A percentile compares a stretch with the other conserved stretches of the same genome.
These are phyloP conservation scores for Geranomyces variabilis DNA, from an alignment of 192 early-diverging fungal genomes.

Conservation along the genomic window DNA sequence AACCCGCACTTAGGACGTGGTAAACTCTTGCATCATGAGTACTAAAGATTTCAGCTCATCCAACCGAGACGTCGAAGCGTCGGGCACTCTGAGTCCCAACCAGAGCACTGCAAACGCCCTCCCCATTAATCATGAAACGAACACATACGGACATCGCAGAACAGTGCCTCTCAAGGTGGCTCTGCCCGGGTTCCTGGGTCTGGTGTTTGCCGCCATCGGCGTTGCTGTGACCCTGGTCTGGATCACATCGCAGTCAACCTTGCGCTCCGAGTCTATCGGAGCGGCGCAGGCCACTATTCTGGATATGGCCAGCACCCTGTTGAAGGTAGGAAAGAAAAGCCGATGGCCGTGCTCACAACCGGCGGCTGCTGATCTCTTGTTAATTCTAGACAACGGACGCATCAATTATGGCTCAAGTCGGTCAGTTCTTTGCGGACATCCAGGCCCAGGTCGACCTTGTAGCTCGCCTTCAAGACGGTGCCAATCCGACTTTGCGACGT, in stretches of 20 bases:
- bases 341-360: too few relatives aligned
- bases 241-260: background rate
- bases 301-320: background rate
- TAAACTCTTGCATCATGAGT: too few relatives aligned
- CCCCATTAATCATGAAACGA: background rate
- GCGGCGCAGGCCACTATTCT: background rate
- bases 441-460: background rate
- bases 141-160: background rate
- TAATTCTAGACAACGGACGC: background rate
- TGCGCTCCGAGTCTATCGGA: background rate
- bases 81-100: too few relatives aligned
- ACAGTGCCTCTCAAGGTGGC: background rate
- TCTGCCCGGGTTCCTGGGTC: background rate
- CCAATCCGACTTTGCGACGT: background rate
- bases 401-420: constrained; percentile 8
- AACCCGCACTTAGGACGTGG: too few relatives aligned
- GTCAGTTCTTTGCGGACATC: constrained; percentile 3
- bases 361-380: too few relatives aligned
- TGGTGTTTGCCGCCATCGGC: constrained; percentile 8
- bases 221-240: constrained; percentile 2
- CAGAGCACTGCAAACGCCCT: too few relatives aligned
- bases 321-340: background rate
- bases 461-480: background rate
- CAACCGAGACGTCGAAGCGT: too few relatives aligned
- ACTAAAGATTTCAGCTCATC: too few relatives aligned